Conservation (phyloP, 345 rosid species). For the Brassica carinata region DNA sequence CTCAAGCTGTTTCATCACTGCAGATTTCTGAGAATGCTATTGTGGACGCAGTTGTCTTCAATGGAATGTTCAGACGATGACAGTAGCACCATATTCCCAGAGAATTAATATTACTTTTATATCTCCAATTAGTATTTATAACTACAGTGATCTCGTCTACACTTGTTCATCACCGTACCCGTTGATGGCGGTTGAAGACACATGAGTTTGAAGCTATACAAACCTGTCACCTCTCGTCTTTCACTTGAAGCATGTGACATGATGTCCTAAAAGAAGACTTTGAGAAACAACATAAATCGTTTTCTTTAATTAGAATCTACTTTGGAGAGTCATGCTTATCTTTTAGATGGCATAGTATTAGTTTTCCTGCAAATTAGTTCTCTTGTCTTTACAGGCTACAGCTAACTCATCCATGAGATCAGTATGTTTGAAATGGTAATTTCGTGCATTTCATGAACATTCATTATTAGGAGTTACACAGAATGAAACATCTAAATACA, state of each 20-base stretch:
- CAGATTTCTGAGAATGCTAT: constrained; percentile 69
- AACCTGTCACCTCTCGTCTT: background rate
- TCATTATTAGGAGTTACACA: background rate
- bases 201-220: too few relatives aligned
- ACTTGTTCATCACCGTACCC: too few relatives aligned
- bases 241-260: background rate
- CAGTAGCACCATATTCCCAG: background rate
- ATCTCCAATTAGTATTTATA: background rate
- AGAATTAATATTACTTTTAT: background rate
- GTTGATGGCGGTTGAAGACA: too few relatives aligned
- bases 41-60: constrained; percentile 47
- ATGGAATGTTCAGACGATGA: constrained; percentile 59
- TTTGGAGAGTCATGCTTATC: background rate
- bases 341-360: background rate
- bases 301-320: background rate
- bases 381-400: background rate
- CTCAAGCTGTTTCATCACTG: constrained; percentile 85
- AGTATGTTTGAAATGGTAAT: background rate
- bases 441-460: background rate
- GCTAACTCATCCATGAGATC: background rate
- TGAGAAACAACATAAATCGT: background rate
- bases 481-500: background rate
- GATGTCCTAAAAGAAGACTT: background rate
- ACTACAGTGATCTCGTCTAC: too few relatives aligned
- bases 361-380: background rate